These are phyloP conservation scores for Daldinia loculata DNA, from an alignment of 495 filamentous ascomycete species.

Conservation along the genomic window DNA sequence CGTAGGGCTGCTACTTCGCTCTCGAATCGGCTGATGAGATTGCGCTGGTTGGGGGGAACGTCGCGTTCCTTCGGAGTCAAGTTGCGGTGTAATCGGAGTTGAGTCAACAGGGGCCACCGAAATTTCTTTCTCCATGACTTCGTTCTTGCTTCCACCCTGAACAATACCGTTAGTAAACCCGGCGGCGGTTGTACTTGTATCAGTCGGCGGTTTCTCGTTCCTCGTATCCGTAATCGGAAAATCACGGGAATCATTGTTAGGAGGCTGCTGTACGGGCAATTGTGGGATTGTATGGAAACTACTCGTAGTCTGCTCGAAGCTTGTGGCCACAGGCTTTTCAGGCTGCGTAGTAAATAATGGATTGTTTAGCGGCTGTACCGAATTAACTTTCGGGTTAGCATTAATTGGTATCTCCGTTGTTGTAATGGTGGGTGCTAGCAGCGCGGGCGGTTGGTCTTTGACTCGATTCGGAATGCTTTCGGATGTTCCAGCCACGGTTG, in stretches of 20 bases:
- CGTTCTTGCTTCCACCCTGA: not conserved
- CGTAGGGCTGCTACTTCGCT: slow-evolving; percentile 68
- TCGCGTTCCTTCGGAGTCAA: slow-evolving; percentile 22
- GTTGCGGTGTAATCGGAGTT: slow-evolving; percentile 12
- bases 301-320: not conserved
- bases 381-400: not conserved
- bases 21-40: slow-evolving; percentile 32
- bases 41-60: slow-evolving; percentile 30
- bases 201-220: slow-evolving; percentile 12
- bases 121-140: slow-evolving; percentile 24
- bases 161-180: slow-evolving; percentile 1
- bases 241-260: slow-evolving; percentile 7
- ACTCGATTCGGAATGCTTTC: slow-evolving; percentile 44
- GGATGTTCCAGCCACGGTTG: slow-evolving; percentile 27
- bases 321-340: not conserved
- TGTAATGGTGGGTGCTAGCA: slow-evolving; percentile 47
- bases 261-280: slow-evolving; percentile 3
- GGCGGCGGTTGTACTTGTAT: not conserved
- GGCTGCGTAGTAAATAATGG: not conserved
- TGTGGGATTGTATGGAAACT: not conserved
- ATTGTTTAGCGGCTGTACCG: slow-evolving; percentile 1
- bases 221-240: slow-evolving; percentile 21
- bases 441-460: slow-evolving; percentile 54
- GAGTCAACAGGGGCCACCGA: slow-evolving; percentile 20
- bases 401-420: slow-evolving; percentile 14